Evolutionary conservation across 345 rosid genomes (phyloP).

Genomic region (Acer saccharum): DNA sequence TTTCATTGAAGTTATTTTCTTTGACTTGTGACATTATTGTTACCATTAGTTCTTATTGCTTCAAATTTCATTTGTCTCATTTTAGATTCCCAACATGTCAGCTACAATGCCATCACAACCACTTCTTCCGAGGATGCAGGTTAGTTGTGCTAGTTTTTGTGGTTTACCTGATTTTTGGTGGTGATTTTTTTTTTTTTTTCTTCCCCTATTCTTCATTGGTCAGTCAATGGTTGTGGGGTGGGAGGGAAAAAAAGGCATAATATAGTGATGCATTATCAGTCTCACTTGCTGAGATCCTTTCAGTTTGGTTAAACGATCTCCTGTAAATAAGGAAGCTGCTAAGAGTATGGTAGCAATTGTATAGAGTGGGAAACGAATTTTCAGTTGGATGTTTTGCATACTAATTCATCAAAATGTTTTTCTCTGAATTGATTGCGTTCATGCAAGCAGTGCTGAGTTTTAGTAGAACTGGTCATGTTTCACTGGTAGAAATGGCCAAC

Average conservation of each 20-base stretch:
- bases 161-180: neutral
- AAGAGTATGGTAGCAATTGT: neutral
- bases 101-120: slow-evolving; percentile 74
- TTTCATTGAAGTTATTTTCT: slow-evolving; percentile 8
- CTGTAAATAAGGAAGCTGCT: slow-evolving; percentile 9
- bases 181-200: neutral
- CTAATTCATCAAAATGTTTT: neutral
- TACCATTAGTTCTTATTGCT: slow-evolving; percentile 7
- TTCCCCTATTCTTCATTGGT: neutral
- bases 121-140: slow-evolving; percentile 77
- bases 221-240: neutral
- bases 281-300: slow-evolving; percentile 1
- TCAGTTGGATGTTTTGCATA: neutral
- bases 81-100: slow-evolving; percentile 86
- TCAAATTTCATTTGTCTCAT: slow-evolving; percentile 10
- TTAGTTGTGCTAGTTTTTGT: slow-evolving; percentile 25
- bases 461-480: neutral
- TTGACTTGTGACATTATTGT: slow-evolving; percentile 1
- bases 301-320: neutral
- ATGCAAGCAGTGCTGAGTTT: neutral
- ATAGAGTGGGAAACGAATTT: neutral
- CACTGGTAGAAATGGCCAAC: neutral
- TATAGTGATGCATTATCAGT: neutral
- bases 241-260: neutral
- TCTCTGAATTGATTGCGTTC: neutral